Evolutionary conservation across 257 asterid genomes (phyloP).

Genomic region (Prunella vulgaris): DNA sequence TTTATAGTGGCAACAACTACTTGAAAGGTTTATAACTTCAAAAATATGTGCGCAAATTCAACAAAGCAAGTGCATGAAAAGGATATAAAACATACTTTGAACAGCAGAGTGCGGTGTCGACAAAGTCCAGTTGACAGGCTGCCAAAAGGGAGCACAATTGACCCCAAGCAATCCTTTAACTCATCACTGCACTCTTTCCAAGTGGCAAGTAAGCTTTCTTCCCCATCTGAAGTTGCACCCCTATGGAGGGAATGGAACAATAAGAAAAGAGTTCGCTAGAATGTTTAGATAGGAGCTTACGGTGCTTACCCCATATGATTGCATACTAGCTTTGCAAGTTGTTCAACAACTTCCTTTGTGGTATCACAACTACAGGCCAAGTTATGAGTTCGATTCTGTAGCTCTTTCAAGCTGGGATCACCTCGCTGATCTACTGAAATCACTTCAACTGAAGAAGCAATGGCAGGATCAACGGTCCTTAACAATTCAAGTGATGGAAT

Average conservation of each 20-base stretch:
- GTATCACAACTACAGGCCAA: slow-evolving; percentile 58
- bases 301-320: slow-evolving; percentile 87
- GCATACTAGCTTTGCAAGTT: slow-evolving; percentile 88
- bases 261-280: slow-evolving; percentile 20
- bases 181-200: slow-evolving; percentile 85
- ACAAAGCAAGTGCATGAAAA: slow-evolving; percentile 8
- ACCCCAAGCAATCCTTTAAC: slow-evolving; percentile 75
- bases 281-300: slow-evolving; percentile 19
- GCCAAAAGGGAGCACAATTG: slow-evolving; percentile 83
- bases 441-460: slow-evolving; percentile 63
- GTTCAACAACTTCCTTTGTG: slow-evolving; percentile 76
- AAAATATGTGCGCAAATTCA: slow-evolving; percentile 11
- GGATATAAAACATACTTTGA: slow-evolving; percentile 60
- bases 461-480: slow-evolving; percentile 58
- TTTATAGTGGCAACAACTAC: not conserved
- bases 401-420: slow-evolving; percentile 81
- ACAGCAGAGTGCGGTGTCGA: slow-evolving; percentile 78
- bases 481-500: slow-evolving; percentile 86
- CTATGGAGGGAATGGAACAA: slow-evolving; percentile 41
- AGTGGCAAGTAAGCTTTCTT: slow-evolving; percentile 50
- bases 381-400: slow-evolving; percentile 58
- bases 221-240: slow-evolving; percentile 62
- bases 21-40: slow-evolving; percentile 1
- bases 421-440: slow-evolving; percentile 57
- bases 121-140: slow-evolving; percentile 75